Evolutionary conservation across 441 rosid genomes (phyloP), one percentile per base, ranked within the genome.

Genomic region (Populus hybrid): DNA sequence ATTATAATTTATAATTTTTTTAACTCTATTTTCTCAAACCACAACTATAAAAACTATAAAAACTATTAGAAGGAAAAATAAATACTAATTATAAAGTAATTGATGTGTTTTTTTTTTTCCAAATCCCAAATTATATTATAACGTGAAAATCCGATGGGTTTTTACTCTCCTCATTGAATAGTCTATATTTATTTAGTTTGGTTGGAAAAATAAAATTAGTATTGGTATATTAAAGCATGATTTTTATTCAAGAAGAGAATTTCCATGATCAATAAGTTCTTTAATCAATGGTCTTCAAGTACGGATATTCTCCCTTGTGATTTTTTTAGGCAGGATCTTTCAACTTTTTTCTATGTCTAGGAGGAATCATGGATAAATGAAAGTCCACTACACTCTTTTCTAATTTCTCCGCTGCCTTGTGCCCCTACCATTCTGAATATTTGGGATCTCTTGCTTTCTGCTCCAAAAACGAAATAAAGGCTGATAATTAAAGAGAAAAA

Each of bases 331-430:
- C 5, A 4, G 32, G 5, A 46, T 78, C 46, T 69, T 64, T 77
- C 42, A 10, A 57, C n/a, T 30, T 68, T 69, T 76, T 74, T 57
- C 72, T 32, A 69, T 70, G 24, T 30, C n/a, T 34, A 57, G 76
- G 72, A 14, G 54, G 82, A 83, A 82, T 81, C 81, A 80, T 63
- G 8, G 63, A 40, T 30, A 18, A n/a, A 77, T n/a, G 4, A 38
- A 67, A 38, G 36, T 69, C 78, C 80, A 79, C 77, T 70, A 4
- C 59, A 6, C 61, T 54, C 61, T 6, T 18, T 18, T 54, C n/a
- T 54, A 6, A 5, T 54, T 18, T 3, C 59, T 40, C 67, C 6
- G 0, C n/a, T 80, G 61, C 32, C 32, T 1, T 30, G 4, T 30
- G 32, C 32, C 26, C 78, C 76, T 67, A 72, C 79, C 59, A 14